A percentile compares a stretch with the other conserved stretches of the same genome.
Evolutionary conservation across 2,329 filamentous ascomycete genomes (phyloP).

Genomic region (Lachnellula hyalina): DNA sequence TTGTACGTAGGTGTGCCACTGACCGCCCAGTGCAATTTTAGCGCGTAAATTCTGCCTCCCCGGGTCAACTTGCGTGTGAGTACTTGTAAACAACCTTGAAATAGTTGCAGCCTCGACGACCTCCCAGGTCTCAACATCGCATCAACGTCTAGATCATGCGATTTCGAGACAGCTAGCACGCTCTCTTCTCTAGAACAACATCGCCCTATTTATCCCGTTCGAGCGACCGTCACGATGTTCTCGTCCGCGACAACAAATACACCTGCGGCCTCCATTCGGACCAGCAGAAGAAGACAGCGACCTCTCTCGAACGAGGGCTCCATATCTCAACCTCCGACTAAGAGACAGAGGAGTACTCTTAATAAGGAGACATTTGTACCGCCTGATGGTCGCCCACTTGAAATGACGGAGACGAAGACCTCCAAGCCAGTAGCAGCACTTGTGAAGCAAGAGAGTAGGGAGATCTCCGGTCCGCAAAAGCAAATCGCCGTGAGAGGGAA

Average conservation of each 20-base stretch:
- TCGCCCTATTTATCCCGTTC: neutral
- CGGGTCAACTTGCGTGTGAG: neutral
- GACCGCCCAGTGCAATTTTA: too few relatives aligned
- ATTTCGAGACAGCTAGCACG: constrained; percentile 1
- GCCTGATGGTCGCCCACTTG: constrained; percentile 37
- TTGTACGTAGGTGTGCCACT: too few relatives aligned
- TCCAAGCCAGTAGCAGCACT: constrained; percentile 37
- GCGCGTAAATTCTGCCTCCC: neutral
- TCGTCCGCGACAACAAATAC: constrained; percentile 48
- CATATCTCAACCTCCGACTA: constrained; percentile 54
- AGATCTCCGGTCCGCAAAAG: constrained; percentile 27
- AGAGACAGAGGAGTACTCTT: constrained; percentile 55
- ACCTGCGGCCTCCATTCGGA: constrained; percentile 52
- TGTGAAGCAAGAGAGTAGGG: constrained; percentile 33
- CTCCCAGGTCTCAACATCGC: neutral
- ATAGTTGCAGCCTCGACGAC: neutral
- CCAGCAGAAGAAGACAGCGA: constrained; percentile 53
- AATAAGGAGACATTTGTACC: constrained; percentile 52
- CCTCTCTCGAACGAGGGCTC: constrained; percentile 51
- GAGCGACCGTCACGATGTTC: constrained; percentile 45
- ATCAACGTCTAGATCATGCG: neutral
- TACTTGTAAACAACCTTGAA: neutral
- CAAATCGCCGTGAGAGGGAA: constrained; percentile 58
- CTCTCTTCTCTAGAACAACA: neutral
- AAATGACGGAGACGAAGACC: constrained; percentile 52